These are phyloP conservation scores for Lichtheimia corymbifera DNA, from an alignment of 371 early-diverging fungal species.

Conservation along the genomic window DNA sequence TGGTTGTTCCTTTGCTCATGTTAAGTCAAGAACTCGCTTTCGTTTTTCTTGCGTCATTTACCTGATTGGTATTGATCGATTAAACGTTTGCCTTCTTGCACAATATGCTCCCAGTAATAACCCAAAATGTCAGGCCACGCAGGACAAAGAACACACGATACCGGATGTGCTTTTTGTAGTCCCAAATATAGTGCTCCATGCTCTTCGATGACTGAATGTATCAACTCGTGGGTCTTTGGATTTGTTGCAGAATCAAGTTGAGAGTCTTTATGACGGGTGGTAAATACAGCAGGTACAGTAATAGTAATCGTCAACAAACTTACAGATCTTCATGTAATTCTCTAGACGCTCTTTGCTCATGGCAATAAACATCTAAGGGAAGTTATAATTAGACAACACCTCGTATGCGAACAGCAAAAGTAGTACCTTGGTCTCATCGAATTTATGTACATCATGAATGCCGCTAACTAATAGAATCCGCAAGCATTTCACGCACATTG, in stretches of 20 bases:
- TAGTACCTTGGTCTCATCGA: slow-evolving; percentile 58
- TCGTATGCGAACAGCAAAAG: not conserved
- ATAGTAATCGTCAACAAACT: slow-evolving; percentile 11
- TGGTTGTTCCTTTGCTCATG: not conserved
- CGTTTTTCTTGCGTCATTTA: not conserved
- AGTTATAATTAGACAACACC: not conserved
- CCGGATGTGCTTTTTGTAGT: slow-evolving; percentile 69
- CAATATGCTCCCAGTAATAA: slow-evolving; percentile 74
- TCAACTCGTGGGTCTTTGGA: slow-evolving; percentile 6
- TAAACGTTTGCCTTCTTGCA: slow-evolving; percentile 26
- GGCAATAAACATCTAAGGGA: slow-evolving; percentile 44
- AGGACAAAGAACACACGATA: slow-evolving; percentile 70
- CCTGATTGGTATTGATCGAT: slow-evolving; percentile 22
- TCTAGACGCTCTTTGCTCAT: slow-evolving; percentile 58
- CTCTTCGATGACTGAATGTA: slow-evolving; percentile 64
- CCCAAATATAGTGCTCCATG: slow-evolving; percentile 85
- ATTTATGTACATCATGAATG: slow-evolving; percentile 66
- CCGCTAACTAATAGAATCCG: slow-evolving; percentile 75
- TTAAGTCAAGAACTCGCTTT: not conserved
- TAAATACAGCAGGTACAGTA: not conserved
- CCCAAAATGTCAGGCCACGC: slow-evolving; percentile 65
- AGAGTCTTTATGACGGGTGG: not conserved
- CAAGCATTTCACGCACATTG: slow-evolving; percentile 70
- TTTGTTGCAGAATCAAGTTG: not conserved
- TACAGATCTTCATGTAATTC: slow-evolving; percentile 60